A percentile compares a stretch with the other conserved stretches of the same genome.
phyloP scores from a whole-genome alignment of 106 monocot genomes.

The Dactylorhiza incarnata region DNA sequence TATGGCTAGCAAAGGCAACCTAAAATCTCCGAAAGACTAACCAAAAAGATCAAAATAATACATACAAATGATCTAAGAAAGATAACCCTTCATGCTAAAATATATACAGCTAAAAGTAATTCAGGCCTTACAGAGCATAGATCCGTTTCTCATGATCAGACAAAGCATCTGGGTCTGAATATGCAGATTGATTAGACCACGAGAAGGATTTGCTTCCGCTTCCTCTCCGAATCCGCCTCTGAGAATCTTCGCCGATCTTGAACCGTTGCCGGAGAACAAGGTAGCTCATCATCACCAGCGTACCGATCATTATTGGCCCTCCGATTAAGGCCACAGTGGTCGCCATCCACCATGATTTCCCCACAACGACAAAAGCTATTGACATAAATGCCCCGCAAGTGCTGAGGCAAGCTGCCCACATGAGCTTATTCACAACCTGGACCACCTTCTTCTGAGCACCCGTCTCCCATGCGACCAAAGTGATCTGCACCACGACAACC shows the following conservation, averaged over 20 bases:
- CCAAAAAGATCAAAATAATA: too few species aligned
- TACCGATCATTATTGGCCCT: slow-evolving; percentile 69
- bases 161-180: slow-evolving; percentile 60
- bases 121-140: slow-evolving; percentile 45
- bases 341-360: slow-evolving; percentile 73
- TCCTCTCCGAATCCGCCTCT: slow-evolving; percentile 64
- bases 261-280: slow-evolving; percentile 60
- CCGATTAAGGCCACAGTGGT: slow-evolving; percentile 61
- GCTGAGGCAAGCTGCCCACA: slow-evolving; percentile 89
- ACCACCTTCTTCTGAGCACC: slow-evolving; percentile 82
- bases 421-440: slow-evolving; percentile 82
- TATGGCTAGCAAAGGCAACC: too few species aligned
- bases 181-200: slow-evolving; percentile 53
- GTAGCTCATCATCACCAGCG: slow-evolving; percentile 66
- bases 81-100: too few species aligned
- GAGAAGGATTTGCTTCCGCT: slow-evolving; percentile 89
- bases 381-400: slow-evolving; percentile 78
- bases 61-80: too few species aligned
- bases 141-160: slow-evolving; percentile 80
- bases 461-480: slow-evolving; percentile 95
- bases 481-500: slow-evolving; percentile 93
- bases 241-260: slow-evolving; percentile 61
- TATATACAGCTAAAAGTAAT: too few species aligned
- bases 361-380: slow-evolving; percentile 82
- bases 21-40: too few species aligned